Percentiles rank a stretch among this genome's conserved stretches.
These are phyloP conservation scores for Mortierella sp. DNA, from an alignment of 371 early-diverging fungal genomes.

Conservation along the genomic window DNA sequence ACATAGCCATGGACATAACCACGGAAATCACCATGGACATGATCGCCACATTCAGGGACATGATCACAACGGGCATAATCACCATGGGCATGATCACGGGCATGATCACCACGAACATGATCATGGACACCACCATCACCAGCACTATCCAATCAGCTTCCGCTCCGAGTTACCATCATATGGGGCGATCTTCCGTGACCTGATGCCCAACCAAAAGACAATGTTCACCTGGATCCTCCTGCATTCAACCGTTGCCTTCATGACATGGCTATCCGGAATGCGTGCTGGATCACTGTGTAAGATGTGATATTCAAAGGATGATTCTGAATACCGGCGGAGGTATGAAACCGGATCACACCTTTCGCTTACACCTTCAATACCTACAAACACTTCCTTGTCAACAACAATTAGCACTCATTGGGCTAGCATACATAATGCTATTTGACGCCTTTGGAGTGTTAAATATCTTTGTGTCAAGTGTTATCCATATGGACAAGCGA, in stretches of 20 bases:
- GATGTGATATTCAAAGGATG: conserved; percentile 3
- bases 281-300: conserved; percentile 64
- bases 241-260: conserved; percentile 59
- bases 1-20: conserved; percentile 13
- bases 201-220: conserved; percentile 68
- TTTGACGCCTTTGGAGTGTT: conserved; percentile 75
- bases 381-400: no score
- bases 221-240: conserved; percentile 68
- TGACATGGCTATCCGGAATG: conserved; percentile 64
- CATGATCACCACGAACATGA: conserved; percentile 34
- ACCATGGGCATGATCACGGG: conserved; percentile 11
- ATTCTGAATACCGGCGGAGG: neutral
- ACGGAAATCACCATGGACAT: conserved; percentile 15
- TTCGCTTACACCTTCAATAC: neutral
- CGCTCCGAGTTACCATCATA: conserved; percentile 54
- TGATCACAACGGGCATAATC: conserved; percentile 7
- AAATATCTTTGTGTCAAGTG: conserved; percentile 64
- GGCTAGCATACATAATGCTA: conserved; percentile 64
- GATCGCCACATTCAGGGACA: conserved; percentile 8
- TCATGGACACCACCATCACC: conserved; percentile 36
- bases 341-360: no score
- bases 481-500: conserved; percentile 58
- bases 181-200: conserved; percentile 57
- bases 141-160: conserved; percentile 48
- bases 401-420: conserved; percentile 58